These are phyloP conservation scores for Aspergillus haitiensis DNA, from an alignment of 495 filamentous ascomycete genomes.

Conservation along the genomic window DNA sequence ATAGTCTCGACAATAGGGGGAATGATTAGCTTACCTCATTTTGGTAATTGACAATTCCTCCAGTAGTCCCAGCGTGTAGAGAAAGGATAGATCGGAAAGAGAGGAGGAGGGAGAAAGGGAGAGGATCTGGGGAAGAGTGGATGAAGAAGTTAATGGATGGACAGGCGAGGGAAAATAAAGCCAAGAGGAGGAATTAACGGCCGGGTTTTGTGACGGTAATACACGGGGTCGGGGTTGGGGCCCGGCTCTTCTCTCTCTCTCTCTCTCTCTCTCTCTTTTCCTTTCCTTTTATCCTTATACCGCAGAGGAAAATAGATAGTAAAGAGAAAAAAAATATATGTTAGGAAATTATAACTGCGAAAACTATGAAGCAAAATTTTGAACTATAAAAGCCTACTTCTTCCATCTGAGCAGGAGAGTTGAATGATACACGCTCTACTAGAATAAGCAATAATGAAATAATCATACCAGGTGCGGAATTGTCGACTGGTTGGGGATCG, in stretches of 20 bases:
- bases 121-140: slow-evolving; percentile 13
- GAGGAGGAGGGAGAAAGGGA: slow-evolving; percentile 14
- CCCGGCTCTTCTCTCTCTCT: too few species aligned
- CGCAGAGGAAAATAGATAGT: not conserved
- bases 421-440: too few species aligned
- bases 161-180: not conserved
- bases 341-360: not conserved
- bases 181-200: slow-evolving; percentile 5
- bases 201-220: slow-evolving; percentile 20
- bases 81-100: slow-evolving; percentile 9
- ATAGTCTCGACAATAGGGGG: not conserved
- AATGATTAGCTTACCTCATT: slow-evolving; percentile 36
- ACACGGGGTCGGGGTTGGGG: not conserved
- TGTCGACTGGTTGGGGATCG: not conserved
- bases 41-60: slow-evolving; percentile 29
- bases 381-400: too few species aligned
- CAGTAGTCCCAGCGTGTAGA: not conserved
- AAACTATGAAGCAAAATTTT: not conserved
- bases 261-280: too few species aligned
- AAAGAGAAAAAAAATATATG: not conserved
- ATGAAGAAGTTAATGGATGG: slow-evolving; percentile 17
- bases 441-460: too few species aligned
- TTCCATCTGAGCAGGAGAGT: too few species aligned
- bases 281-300: too few species aligned
- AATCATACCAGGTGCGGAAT: not conserved